Evolutionary conservation across 2,329 filamentous ascomycete genomes (phyloP), one percentile per base, ranked within the genome.

Genomic region (Neofusicoccum sp.): DNA sequence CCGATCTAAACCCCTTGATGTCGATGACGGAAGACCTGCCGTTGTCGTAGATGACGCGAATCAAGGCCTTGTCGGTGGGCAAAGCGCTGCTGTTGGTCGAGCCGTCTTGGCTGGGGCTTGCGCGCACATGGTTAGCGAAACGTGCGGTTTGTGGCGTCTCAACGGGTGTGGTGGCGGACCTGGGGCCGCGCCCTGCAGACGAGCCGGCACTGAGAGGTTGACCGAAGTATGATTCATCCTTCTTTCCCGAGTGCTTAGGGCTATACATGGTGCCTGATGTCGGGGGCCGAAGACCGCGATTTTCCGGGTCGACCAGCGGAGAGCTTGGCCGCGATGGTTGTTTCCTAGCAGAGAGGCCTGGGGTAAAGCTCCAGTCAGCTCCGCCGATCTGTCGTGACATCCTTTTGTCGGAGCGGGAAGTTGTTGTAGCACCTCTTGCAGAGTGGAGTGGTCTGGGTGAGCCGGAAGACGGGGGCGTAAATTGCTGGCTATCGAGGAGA

Each of bases 11-110:
- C 65, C 90, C 90, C 65, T 91, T 89, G 66, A 98, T 92, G 74
- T 95, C 95, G 70, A 99, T 87, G 26, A 97, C 93, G 71, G 96
- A 96, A 49, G 92, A 96, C 63, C 92, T 87, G 56, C 93, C 95
- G 64, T 88, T 91, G 51, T 92, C 95, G 66, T 90, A 96, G 70
- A 98, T 96, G 66, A 97, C 91, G 64, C 93, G 86, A 65, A 98
- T 96, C 63, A 96, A 86, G 62, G 93, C 89, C 73, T 96, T 91
- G 75, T 92, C 90, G 65, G 88, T 84, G 61, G 93, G 93, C 69
- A 97, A 79, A 62, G 89, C 89, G 66, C 91, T 90, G 84, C 93
- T 95, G 63, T 78, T 77, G 1, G 76, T 75, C 67, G 91, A 88
- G 64, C 88, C 89, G 75, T 97, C 93, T 70, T 93, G 83, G 75